Base-by-base conservation (phyloP, 106 monocot species). In the Amphibolis antarctica region DNA sequence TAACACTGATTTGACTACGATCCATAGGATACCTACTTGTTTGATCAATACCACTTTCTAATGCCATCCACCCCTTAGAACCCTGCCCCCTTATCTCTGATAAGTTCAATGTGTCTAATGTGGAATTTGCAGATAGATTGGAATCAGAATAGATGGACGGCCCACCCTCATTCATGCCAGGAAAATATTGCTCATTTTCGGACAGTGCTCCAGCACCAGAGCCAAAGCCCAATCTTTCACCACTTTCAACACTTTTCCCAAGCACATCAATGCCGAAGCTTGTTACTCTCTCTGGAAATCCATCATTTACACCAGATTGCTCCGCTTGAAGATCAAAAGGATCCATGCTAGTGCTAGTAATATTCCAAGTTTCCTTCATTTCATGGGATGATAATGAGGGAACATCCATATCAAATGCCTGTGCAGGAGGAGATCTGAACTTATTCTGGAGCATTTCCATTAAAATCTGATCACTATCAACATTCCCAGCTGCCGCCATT, bases 361-460 rank as follows among this genome's bases (percentile, higher is more conserved):
- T n/a, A n/a, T 72, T 60, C 81, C 80, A 72, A 44, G 75, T 53
- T 14, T 88, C 88, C 52, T 68, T 82, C 15, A 68, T 59, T 48
- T 79, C 82, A 79, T 66, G 71, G 19, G 92, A 80, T 62, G 68
- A 51, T 18, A 74, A 18, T 51, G 67, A 66, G 29, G 23, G 49
- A 73, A 66, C 74, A 65, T 11, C 46, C 49, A 75, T 67, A 46
- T 76, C 79, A 10, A 70, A 9, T 23, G 81, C 44, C 18, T 78
- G 83, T 23, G 75, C 54, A 15, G 85, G 57, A 50, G 76, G 81
- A 61, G 72, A 44, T 25, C 55, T 60, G 46, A 79, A 25, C 44
- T 80, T 77, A 64, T 72, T 76, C 28, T 85, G 68, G 10, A 78
- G 62, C 36, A 90, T 28, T 17, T 82, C 74, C 57, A 66, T 67